phyloP scores from a whole-genome alignment of 225 moss, liverwort and hornwort species.

The Bryoerythrophyllum caledonicum region DNA sequence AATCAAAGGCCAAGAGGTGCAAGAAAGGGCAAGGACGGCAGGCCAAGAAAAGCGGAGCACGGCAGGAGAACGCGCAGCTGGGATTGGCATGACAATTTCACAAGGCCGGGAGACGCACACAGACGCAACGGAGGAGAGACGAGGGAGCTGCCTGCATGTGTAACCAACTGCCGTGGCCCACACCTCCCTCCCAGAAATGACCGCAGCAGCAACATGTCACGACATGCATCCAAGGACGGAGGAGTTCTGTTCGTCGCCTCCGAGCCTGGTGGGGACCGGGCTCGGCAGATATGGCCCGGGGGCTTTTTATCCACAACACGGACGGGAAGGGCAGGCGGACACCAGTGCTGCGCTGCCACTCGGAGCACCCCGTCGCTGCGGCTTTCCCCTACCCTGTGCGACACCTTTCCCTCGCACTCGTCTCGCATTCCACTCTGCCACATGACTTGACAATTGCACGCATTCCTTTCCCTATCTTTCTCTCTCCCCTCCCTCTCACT shows the following conservation, averaged over 20 bases:
- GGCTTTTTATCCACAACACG: slow-evolving; percentile 44
- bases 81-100: neutral
- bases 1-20: neutral
- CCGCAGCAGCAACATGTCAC: too few species aligned
- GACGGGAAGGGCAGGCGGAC: neutral
- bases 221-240: too few species aligned
- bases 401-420: neutral
- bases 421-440: neutral
- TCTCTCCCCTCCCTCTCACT: neutral
- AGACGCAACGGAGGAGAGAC: neutral
- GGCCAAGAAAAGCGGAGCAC: neutral
- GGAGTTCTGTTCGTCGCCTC: too few species aligned
- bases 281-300: neutral
- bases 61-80: neutral
- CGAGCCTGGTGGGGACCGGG: too few species aligned
- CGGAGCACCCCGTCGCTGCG: neutral
- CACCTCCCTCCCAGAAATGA: too few species aligned
- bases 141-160: neutral
- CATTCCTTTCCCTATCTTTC: neutral
- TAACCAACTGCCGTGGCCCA: slow-evolving; percentile 33
- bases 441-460: neutral
- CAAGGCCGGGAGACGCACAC: neutral
- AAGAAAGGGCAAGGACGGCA: neutral
- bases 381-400: neutral
- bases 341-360: slow-evolving; percentile 27